Evolutionary conservation across 75 land plant genomes (phyloP).

Genomic region (Picea sitchensis): DNA sequence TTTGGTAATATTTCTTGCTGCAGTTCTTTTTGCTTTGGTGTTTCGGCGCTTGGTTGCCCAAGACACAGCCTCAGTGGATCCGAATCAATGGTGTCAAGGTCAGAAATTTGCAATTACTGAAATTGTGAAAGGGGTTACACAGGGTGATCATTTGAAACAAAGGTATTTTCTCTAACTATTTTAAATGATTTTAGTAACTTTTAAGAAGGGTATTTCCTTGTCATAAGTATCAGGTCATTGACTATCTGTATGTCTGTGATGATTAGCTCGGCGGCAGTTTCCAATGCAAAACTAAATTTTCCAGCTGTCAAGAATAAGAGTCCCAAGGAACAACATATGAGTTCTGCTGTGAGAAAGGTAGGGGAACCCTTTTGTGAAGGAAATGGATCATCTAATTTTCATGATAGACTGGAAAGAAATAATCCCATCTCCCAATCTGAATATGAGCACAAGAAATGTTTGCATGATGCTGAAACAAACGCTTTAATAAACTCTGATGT

Average conservation of each 20-base stretch:
- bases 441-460: neutral
- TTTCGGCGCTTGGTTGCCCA: slow-evolving; percentile 21
- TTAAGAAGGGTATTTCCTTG: neutral
- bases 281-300: neutral
- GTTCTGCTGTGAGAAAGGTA: neutral
- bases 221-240: neutral
- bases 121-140: neutral
- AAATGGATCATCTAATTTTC: neutral
- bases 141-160: slow-evolving; percentile 7
- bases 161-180: neutral
- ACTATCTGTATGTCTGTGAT: neutral
- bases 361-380: neutral
- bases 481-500: slow-evolving; percentile 1
- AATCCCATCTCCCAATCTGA: neutral
- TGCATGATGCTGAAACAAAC: slow-evolving; percentile 6
- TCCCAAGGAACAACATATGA: neutral
- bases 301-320: slow-evolving; percentile 1
- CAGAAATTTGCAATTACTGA: slow-evolving; percentile 13
- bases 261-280: neutral
- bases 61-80: slow-evolving; percentile 5
- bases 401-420: neutral
- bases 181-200: neutral
- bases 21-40: slow-evolving; percentile 8
- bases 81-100: slow-evolving; percentile 8
- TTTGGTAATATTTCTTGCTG: slow-evolving; percentile 23